phyloP scores from a whole-genome alignment of 1,284 basidiomycete species.

The Rhizoctonia solani region DNA sequence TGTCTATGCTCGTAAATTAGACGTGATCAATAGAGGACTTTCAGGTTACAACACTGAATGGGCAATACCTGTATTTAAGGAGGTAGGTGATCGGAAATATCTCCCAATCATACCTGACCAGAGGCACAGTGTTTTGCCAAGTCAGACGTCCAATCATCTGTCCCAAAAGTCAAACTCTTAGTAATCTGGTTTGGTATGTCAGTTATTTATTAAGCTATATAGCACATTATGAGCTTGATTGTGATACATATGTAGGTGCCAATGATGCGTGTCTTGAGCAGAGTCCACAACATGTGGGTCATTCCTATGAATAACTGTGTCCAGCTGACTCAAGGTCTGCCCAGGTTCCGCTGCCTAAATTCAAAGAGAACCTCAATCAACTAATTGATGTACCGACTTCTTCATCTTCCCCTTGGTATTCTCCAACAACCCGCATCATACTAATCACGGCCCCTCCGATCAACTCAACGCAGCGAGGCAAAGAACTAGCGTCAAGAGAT shows the following conservation, averaged over 20 bases:
- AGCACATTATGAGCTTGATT: no score
- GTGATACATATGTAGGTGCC: conserved; percentile 50
- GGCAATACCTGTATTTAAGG: conserved; percentile 76
- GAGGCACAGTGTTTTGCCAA: conserved; percentile 51
- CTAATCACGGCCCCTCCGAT: conserved; percentile 86
- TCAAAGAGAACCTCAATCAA: conserved; percentile 64
- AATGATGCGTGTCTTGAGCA: conserved; percentile 74
- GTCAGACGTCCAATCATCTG: conserved; percentile 53
- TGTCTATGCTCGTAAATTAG: conserved; percentile 74
- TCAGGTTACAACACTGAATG: conserved; percentile 85
- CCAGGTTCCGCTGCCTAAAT: conserved; percentile 73
- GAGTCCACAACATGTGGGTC: conserved; percentile 36
- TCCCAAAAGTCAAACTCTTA: conserved; percentile 69
- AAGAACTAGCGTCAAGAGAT: conserved; percentile 3
- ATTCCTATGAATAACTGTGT: conserved; percentile 31
- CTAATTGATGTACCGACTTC: conserved; percentile 67
- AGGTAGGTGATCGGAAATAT: conserved; percentile 53
- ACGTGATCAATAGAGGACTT: conserved; percentile 80
- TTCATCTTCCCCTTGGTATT: conserved; percentile 66
- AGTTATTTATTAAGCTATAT: no score
- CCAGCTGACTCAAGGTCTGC: conserved; percentile 29
- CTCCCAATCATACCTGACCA: background rate
- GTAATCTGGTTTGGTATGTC: conserved; percentile 79
- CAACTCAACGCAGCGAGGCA: conserved; percentile 53
- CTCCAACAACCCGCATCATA: conserved; percentile 74